Conservation (phyloP, 192 early-diverging fungal species). For the Rhizophagus prolifer region DNA sequence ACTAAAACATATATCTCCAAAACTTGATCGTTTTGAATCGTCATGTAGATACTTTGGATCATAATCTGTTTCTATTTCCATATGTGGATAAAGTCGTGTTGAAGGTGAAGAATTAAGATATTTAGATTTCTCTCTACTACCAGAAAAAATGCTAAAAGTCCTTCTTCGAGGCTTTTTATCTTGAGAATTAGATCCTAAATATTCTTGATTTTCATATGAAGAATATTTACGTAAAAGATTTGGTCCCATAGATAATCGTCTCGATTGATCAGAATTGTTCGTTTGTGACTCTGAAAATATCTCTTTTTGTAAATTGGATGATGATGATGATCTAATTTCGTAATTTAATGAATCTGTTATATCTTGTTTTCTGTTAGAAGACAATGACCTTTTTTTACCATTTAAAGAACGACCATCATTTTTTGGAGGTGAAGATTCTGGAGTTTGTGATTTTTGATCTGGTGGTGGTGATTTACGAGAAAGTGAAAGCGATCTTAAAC, state of each 20-base stretch:
- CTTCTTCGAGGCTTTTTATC: slow-evolving; percentile 22
- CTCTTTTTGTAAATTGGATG: background rate
- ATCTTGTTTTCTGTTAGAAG: slow-evolving; percentile 6
- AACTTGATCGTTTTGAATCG: background rate
- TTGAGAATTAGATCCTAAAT: background rate
- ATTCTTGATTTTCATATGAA: background rate
- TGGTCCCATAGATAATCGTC: background rate
- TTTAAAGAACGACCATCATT: background rate
- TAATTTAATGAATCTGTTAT: background rate
- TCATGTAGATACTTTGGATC: slow-evolving; percentile 6
- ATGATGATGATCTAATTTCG: background rate
- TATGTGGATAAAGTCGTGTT: slow-evolving; percentile 14
- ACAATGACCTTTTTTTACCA: background rate
- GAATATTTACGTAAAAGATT: slow-evolving; percentile 4
- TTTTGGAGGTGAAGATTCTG: slow-evolving; percentile 5
- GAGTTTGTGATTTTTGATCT: background rate
- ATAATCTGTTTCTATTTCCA: slow-evolving; percentile 13
- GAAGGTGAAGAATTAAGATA: background rate
- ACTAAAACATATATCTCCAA: background rate
- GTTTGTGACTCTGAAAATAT: background rate
- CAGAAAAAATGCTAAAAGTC: slow-evolving; percentile 16
- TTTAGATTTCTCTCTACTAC: slow-evolving; percentile 14
- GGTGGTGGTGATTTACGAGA: slow-evolving; percentile 5
- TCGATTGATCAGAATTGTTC: background rate
- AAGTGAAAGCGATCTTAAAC: slow-evolving; percentile 22